These are phyloP conservation scores for Mucor velutinosus DNA, from an alignment of 371 early-diverging fungal species.

Conservation along the genomic window DNA sequence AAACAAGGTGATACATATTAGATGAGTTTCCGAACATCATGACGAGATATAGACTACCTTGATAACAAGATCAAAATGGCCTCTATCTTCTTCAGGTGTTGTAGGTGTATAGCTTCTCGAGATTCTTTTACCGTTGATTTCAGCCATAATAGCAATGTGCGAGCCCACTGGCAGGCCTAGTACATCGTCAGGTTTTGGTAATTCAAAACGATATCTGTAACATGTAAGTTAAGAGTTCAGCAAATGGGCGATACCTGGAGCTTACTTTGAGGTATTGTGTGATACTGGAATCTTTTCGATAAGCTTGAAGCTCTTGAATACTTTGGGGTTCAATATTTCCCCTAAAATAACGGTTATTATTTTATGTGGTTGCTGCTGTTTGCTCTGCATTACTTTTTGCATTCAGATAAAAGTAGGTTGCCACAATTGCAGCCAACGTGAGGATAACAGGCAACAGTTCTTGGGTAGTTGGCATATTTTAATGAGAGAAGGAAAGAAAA, in stretches of 20 bases:
- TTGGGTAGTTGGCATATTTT: conserved; percentile 10
- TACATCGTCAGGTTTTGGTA: conserved; percentile 59
- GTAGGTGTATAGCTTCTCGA: conserved; percentile 90
- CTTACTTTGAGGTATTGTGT: conserved; percentile 80
- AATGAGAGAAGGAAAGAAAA: conserved; percentile 2
- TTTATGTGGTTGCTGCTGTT: background rate
- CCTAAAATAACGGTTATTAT: background rate
- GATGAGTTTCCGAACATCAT: background rate
- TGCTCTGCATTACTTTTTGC: conserved; percentile 14
- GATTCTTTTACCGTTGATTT: conserved; percentile 78
- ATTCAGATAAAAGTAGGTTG: conserved; percentile 13
- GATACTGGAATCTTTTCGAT: conserved; percentile 66
- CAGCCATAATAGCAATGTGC: conserved; percentile 83
- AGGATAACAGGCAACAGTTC: conserved; percentile 14
- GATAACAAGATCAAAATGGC: conserved; percentile 87
- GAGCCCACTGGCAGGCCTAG: conserved; percentile 89
- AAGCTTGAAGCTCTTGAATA: conserved; percentile 74
- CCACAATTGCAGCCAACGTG: background rate
- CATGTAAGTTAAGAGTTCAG: background rate
- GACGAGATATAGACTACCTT: conserved; percentile 58
- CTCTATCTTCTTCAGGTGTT: conserved; percentile 72
- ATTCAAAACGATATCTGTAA: conserved; percentile 77
- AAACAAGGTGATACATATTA: conserved; percentile 9
- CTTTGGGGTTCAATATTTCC: conserved; percentile 57
- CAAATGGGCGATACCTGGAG: background rate